phyloP scores from a whole-genome alignment of 2,329 filamentous ascomycete genomes.

The Zasmidium citrigriseum region DNA sequence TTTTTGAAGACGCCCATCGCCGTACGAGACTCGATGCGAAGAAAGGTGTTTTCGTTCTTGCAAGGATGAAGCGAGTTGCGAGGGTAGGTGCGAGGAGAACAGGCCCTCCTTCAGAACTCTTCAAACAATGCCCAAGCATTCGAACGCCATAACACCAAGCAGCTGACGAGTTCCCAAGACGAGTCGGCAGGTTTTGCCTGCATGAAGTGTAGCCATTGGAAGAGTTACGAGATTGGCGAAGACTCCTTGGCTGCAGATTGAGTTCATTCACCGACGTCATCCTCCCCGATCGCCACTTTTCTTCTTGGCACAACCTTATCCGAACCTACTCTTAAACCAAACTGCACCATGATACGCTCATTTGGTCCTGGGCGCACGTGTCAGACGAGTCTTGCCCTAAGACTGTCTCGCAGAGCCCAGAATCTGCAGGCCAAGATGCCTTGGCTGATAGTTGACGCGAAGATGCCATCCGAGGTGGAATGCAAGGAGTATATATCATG shows the following conservation, averaged over 20 bases:
- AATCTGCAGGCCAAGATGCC: background rate
- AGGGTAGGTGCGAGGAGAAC: no score
- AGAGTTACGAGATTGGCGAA: background rate
- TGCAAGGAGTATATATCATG: background rate
- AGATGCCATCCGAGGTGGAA: background rate
- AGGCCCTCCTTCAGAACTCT: no score
- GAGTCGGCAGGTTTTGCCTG: no score
- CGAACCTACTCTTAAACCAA: background rate
- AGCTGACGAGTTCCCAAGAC: no score
- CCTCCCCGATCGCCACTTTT: background rate
- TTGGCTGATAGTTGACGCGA: background rate
- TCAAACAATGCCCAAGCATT: no score
- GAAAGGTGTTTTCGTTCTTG: no score
- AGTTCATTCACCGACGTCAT: background rate
- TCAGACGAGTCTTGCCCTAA: background rate
- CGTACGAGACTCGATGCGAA: no score
- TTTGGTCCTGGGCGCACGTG: background rate
- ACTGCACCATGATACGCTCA: background rate
- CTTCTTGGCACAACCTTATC: background rate
- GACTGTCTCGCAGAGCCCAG: background rate
- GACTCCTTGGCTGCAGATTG: background rate
- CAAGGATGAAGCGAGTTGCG: no score
- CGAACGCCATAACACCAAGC: no score
- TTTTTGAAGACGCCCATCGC: no score
- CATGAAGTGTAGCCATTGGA: background rate